Evolutionary conservation across 192 early-diverging fungal genomes (phyloP), one percentile per base, ranked within the genome.

Genomic region (Coemansia sp.): DNA sequence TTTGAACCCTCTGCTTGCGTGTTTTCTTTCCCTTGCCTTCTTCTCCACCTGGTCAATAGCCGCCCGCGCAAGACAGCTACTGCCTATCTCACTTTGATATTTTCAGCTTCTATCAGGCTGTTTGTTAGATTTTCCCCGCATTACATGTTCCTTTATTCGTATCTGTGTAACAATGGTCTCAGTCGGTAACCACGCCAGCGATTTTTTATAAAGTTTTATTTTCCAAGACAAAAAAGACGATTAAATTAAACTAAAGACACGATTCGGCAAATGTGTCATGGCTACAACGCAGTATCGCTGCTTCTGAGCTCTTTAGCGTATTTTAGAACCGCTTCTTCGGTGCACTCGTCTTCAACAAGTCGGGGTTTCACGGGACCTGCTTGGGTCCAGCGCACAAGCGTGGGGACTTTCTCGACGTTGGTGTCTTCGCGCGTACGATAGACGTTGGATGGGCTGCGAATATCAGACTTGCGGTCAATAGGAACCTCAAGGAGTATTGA

Each of bases 401-500:
- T 76, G 25, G 78, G 78, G 42, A 81, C 56, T n/a, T 61, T 54
- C 16, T 49, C 67, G n/a, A 81, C 63, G 12, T 49, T 67, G 20
- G 61, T 69, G 49, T 76, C 73, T 17, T 45, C 31, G 25, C 73
- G 66, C 14, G 63, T 52, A 28, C 78, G 65, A 20, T 72, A 81
- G n/a, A 75, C 22, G 50, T 72, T 60, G 0, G 73, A 60, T 3
- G 55, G 52, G 56, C 73, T 75, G 36, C 18, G 52, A n/a, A 42
- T 56, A 10, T 69, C 64, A 14, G 78, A 60, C 29, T 45, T 68
- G 62, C 73, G 72, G 48, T 81, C 78, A 31, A 81, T 60, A 20
- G 78, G 78, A 2, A 81, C 73, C 57, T 81, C 78, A 1, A 81
- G 60, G 18, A 81, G 60, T 18, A 76, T 63, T 0, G 78, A 64